A percentile compares a stretch with the other conserved stretches of the same genome.
Evolutionary conservation across 1,139 yeast species (phyloP).

Genomic region (Debaryomycetaceae sp.): DNA sequence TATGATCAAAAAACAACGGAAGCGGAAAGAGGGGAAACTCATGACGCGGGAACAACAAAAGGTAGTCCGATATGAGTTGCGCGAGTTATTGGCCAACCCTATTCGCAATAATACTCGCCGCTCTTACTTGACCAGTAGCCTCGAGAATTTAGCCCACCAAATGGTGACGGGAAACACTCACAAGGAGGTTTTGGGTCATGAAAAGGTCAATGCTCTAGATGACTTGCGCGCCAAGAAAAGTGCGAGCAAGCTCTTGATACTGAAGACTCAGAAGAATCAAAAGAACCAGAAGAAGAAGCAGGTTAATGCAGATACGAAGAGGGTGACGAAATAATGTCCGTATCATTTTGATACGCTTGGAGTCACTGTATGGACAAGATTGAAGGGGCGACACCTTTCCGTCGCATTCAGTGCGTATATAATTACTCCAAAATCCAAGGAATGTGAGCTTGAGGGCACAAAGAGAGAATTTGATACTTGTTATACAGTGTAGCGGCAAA

Average conservation of each 20-base stretch:
- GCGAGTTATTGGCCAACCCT: constrained; percentile 42
- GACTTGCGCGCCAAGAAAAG: constrained; percentile 32
- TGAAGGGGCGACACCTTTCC: no score
- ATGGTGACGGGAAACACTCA: constrained; percentile 66
- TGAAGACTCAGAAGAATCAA: constrained; percentile 1
- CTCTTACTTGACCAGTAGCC: constrained; percentile 78
- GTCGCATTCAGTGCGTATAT: no score
- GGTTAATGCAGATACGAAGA: constrained; percentile 1
- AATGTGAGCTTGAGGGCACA: no score
- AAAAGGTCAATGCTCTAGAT: constrained; percentile 58
- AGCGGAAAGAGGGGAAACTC: constrained; percentile 46
- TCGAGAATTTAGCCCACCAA: constrained; percentile 75
- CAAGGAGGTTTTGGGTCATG: constrained; percentile 59
- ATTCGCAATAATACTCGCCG: constrained; percentile 60
- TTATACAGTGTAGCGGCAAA: no score
- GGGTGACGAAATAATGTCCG: no score
- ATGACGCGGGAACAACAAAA: constrained; percentile 40
- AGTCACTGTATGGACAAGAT: no score
- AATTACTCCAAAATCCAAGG: no score
- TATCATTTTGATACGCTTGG: no score
- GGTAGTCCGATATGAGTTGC: constrained; percentile 44
- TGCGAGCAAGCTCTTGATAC: constrained; percentile 6
- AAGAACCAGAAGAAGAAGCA: constrained; percentile 1
- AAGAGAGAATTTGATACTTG: no score
- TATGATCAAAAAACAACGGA: constrained; percentile 50